These are phyloP conservation scores for Paraphoma chrysanthemicola DNA, from an alignment of 2,329 filamentous ascomycete genomes.

Conservation along the genomic window DNA sequence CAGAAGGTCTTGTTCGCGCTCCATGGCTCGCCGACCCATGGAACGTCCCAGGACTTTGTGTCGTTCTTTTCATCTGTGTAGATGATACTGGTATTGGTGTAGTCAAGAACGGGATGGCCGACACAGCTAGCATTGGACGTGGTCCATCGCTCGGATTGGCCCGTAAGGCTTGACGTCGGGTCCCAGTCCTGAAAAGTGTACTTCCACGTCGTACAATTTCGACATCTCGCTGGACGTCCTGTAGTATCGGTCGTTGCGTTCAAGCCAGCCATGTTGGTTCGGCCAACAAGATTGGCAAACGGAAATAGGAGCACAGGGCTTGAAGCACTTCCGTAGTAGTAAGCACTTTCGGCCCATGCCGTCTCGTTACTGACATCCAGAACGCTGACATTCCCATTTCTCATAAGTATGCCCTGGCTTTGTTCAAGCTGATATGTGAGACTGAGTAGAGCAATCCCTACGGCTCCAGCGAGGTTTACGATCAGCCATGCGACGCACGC, in stretches of 20 bases:
- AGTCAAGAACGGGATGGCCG: neutral
- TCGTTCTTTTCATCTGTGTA: neutral
- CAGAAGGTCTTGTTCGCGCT: neutral
- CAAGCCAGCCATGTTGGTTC: neutral
- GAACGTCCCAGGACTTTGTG: neutral
- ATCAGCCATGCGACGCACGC: neutral
- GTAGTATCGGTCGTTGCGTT: neutral
- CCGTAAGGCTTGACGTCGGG: neutral
- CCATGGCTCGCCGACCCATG: neutral
- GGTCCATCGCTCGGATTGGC: neutral
- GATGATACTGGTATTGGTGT: neutral
- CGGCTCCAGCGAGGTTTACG: neutral
- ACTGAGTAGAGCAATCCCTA: neutral
- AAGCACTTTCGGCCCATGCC: neutral
- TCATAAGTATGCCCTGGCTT: neutral
- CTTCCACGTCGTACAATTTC: neutral
- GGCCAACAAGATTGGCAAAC: neutral
- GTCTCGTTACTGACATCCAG: neutral
- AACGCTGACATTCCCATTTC: neutral
- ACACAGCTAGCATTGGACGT: neutral
- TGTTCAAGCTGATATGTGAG: neutral
- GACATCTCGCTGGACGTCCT: neutral
- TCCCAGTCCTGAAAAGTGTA: neutral
- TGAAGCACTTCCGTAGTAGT: neutral
- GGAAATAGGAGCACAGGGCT: neutral